These are phyloP conservation scores for Talaromyces nanjingensis DNA, from an alignment of 495 filamentous ascomycete genomes.

Conservation along the genomic window DNA sequence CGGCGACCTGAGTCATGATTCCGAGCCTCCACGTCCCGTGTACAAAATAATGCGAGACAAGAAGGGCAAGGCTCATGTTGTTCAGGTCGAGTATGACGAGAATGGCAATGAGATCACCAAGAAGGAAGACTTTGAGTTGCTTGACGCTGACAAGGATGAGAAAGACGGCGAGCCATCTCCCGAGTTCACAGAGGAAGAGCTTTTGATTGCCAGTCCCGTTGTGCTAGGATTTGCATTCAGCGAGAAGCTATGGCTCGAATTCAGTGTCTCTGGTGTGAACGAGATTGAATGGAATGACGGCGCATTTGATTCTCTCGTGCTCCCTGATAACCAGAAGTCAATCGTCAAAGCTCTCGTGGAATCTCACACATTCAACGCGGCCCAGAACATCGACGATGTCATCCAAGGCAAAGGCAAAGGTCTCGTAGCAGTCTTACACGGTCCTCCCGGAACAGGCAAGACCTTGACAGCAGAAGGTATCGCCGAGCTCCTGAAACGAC, in stretches of 20 bases:
- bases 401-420: slow-evolving; percentile 75
- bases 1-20: slow-evolving; percentile 22
- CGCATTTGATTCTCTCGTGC: slow-evolving; percentile 73
- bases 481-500: slow-evolving; percentile 72
- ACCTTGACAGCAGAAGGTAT: slow-evolving; percentile 86
- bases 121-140: slow-evolving; percentile 55
- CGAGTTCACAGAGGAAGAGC: slow-evolving; percentile 75
- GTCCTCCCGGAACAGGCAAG: slow-evolving; percentile 82
- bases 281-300: slow-evolving; percentile 77
- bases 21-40: slow-evolving; percentile 49
- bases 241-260: slow-evolving; percentile 90
- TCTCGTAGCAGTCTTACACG: slow-evolving; percentile 69
- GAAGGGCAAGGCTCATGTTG: slow-evolving; percentile 49
- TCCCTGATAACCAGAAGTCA: slow-evolving; percentile 67
- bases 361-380: slow-evolving; percentile 73
- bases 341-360: slow-evolving; percentile 77
- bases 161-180: slow-evolving; percentile 8
- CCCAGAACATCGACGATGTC: slow-evolving; percentile 77
- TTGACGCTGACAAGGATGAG: slow-evolving; percentile 33
- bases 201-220: slow-evolving; percentile 82
- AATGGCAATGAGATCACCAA: slow-evolving; percentile 55
- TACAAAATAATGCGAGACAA: slow-evolving; percentile 62
- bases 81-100: slow-evolving; percentile 56
- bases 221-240: slow-evolving; percentile 89
- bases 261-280: slow-evolving; percentile 73